phyloP scores from a whole-genome alignment of 768 basidiomycete species.

The Crepidotus variabilis region DNA sequence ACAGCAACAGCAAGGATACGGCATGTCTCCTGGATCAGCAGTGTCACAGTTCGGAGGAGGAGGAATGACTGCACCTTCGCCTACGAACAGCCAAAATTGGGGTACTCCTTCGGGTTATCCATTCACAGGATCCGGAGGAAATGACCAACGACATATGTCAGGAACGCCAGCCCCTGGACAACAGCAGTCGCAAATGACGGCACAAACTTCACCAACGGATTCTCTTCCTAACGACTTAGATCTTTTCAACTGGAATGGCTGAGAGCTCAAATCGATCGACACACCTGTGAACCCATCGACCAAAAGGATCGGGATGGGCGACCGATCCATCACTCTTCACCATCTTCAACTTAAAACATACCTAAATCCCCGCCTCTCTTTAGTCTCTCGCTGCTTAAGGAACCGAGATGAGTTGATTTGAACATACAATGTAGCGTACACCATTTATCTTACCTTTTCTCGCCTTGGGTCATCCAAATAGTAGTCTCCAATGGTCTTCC shows the following conservation, averaged over 20 bases:
- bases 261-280: conserved; percentile 20
- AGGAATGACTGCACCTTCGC: conserved; percentile 24
- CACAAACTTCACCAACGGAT: conserved; percentile 41
- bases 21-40: conserved; percentile 33
- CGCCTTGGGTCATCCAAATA: conserved; percentile 8
- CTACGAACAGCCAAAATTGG: conserved; percentile 30
- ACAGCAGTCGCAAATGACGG: conserved; percentile 28
- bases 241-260: conserved; percentile 55
- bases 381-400: conserved; percentile 5
- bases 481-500: conserved; percentile 8
- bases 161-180: conserved; percentile 46
- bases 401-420: background rate
- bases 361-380: conserved; percentile 2
- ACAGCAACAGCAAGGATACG: conserved; percentile 28
- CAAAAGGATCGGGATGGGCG: conserved; percentile 5
- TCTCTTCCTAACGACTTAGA: conserved; percentile 48
- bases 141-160: conserved; percentile 46
- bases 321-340: conserved; percentile 2
- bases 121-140: conserved; percentile 30
- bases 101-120: conserved; percentile 30
- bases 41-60: conserved; percentile 13
- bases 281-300: background rate
- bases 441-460: conserved; percentile 9
- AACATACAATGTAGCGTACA: conserved; percentile 18
- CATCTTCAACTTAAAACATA: background rate